Conservation (phyloP, 352 stramenopile genomes). For the Phytophthora chlamydospora region DNA sequence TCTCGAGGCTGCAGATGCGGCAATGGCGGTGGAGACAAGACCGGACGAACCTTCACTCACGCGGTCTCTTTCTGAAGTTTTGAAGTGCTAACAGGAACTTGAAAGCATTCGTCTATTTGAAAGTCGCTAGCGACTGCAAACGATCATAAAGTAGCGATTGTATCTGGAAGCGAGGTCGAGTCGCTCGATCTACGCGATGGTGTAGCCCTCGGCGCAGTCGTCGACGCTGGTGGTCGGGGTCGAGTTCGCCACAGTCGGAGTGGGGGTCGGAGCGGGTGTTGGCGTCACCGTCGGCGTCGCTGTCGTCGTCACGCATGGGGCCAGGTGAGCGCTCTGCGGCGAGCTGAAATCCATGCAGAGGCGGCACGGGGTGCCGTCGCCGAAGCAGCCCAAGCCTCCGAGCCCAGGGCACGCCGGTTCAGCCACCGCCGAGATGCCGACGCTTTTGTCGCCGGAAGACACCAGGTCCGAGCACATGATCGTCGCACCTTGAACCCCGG, state of each 20-base stretch:
- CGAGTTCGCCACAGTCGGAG: constrained; percentile 1
- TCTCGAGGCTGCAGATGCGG: neutral
- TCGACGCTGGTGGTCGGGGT: constrained; percentile 10
- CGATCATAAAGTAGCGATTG: constrained; percentile 15
- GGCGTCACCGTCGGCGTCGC: neutral
- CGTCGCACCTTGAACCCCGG: constrained; percentile 18
- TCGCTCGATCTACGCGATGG: constrained; percentile 13
- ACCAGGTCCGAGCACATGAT: constrained; percentile 31
- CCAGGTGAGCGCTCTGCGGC: constrained; percentile 31
- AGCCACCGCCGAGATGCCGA: constrained; percentile 40
- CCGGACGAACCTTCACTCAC: constrained; percentile 14
- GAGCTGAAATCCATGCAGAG: constrained; percentile 37
- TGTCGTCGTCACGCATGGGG: constrained; percentile 17
- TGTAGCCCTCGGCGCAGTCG: constrained; percentile 19
- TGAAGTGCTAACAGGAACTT: neutral
- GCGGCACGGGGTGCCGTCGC: constrained; percentile 17
- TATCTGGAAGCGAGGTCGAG: neutral
- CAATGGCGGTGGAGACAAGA: constrained; percentile 1
- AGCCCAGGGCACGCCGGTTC: constrained; percentile 21
- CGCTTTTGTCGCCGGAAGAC: constrained; percentile 35
- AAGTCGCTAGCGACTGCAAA: constrained; percentile 7
- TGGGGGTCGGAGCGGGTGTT: constrained; percentile 8
- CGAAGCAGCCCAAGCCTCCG: constrained; percentile 47
- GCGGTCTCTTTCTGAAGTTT: constrained; percentile 18
- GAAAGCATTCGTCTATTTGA: constrained; percentile 14